Percentiles rank a stretch among this genome's conserved stretches.
These are phyloP conservation scores for Crataegus laevigata DNA, from an alignment of 306 rosid species.

Conservation along the genomic window DNA sequence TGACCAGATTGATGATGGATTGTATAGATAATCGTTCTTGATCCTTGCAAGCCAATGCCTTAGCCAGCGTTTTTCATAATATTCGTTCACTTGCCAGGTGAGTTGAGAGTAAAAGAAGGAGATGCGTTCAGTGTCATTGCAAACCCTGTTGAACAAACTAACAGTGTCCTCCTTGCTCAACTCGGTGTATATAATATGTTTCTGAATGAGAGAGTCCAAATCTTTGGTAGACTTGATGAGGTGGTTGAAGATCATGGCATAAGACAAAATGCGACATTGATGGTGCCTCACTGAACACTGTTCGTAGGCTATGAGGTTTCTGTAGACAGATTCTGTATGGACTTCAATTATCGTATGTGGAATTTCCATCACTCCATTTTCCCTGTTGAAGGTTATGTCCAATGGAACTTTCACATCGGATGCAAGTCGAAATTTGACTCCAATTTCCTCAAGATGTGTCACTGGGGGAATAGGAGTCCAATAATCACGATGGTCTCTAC, in stretches of 20 bases:
- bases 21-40: neutral
- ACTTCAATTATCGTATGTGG: neutral
- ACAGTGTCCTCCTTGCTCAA: neutral
- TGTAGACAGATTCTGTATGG: fast-evolving
- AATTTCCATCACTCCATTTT: neutral
- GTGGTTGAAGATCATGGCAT: too few species aligned
- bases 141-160: neutral
- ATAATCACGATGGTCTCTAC: too few species aligned
- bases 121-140: neutral
- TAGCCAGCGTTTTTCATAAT: neutral
- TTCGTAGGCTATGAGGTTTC: too few species aligned
- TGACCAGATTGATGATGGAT: neutral
- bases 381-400: too few species aligned
- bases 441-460: neutral
- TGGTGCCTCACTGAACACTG: neutral
- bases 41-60: neutral
- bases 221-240: too few species aligned
- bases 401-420: fast-evolving
- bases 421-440: too few species aligned
- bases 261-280: too few species aligned
- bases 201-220: too few species aligned
- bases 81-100: fast-evolving
- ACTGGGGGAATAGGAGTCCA: neutral
- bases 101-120: too few species aligned
- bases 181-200: fast-evolving